Percentiles rank a stretch among this genome's conserved stretches.
These are phyloP conservation scores for Aegilops longissima DNA, from an alignment of 176 grass and related monocot genomes.

Conservation along the genomic window DNA sequence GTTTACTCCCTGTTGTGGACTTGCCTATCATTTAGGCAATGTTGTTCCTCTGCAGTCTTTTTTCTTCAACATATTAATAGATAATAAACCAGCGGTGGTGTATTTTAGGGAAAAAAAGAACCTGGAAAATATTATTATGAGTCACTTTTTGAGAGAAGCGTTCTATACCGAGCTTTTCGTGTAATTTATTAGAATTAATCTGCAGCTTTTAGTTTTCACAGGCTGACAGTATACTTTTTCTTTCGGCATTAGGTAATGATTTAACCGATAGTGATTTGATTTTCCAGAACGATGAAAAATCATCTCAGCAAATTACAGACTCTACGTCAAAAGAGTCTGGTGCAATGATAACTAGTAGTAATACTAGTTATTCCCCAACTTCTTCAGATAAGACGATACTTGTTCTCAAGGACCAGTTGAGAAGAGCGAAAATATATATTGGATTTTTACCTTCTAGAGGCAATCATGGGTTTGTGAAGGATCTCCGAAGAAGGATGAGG, in stretches of 20 bases:
- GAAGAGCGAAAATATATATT: conserved; percentile 61
- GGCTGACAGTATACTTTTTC: neutral
- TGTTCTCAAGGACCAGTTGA: conserved; percentile 64
- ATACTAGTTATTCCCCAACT: conserved; percentile 10
- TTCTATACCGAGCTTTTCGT: neutral
- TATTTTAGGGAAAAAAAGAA: neutral
- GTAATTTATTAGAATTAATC: neutral
- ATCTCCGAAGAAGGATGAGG: conserved; percentile 48
- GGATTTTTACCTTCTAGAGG: conserved; percentile 49
- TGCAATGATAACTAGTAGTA: neutral
- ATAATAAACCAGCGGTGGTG: too few species aligned
- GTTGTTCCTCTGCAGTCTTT: too few species aligned
- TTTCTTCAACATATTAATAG: too few species aligned
- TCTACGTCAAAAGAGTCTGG: neutral
- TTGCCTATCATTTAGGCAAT: too few species aligned
- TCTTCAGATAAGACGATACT: conserved; percentile 43
- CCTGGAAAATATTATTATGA: neutral
- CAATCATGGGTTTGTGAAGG: conserved; percentile 55
- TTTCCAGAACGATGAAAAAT: conserved; percentile 41
- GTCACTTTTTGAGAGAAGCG: neutral
- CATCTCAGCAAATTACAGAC: conserved; percentile 31
- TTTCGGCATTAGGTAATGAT: conserved; percentile 5
- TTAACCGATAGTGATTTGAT: conserved; percentile 19
- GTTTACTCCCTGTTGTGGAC: too few species aligned
- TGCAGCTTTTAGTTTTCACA: neutral